A percentile compares a stretch with the other conserved stretches of the same genome.
phyloP scores from a whole-genome alignment of 2,329 filamentous ascomycete species.

The Pyrenochaeta sp. region DNA sequence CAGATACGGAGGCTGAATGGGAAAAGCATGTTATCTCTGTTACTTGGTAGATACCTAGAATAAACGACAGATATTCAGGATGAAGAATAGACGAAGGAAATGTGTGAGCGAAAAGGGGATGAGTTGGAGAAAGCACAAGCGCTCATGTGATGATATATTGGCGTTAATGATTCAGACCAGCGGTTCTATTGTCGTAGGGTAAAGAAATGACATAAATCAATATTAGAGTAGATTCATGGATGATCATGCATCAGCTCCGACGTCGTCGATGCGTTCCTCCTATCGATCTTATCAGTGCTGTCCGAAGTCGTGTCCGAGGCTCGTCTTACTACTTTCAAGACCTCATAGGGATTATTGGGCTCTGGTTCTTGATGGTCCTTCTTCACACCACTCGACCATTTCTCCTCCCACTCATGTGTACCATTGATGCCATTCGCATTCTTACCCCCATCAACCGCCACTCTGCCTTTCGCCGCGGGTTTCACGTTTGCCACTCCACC shows the following conservation, averaged over 20 bases:
- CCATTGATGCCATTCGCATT: slow-evolving; percentile 14
- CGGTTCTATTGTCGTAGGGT: too few relatives aligned
- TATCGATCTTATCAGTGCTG: background rate
- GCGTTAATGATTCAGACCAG: too few relatives aligned
- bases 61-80: too few relatives aligned
- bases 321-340: slow-evolving; percentile 15
- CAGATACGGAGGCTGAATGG: too few relatives aligned
- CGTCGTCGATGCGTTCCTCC: background rate
- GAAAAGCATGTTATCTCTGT: too few relatives aligned
- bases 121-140: too few relatives aligned
- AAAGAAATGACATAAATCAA: too few relatives aligned
- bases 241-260: background rate
- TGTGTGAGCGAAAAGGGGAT: too few relatives aligned
- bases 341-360: slow-evolving; percentile 13
- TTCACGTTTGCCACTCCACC: background rate
- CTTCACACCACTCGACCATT: slow-evolving; percentile 20
- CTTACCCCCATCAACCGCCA: slow-evolving; percentile 2
- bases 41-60: too few relatives aligned
- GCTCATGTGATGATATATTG: too few relatives aligned
- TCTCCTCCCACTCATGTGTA: slow-evolving; percentile 21
- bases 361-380: slow-evolving; percentile 6
- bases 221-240: too few relatives aligned
- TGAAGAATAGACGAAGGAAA: too few relatives aligned
- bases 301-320: background rate
- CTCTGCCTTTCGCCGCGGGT: background rate